A percentile compares a stretch with the other conserved stretches of the same genome.
These are phyloP conservation scores for Metschnikowia lunata DNA, from an alignment of 805 yeast species.

Conservation along the genomic window DNA sequence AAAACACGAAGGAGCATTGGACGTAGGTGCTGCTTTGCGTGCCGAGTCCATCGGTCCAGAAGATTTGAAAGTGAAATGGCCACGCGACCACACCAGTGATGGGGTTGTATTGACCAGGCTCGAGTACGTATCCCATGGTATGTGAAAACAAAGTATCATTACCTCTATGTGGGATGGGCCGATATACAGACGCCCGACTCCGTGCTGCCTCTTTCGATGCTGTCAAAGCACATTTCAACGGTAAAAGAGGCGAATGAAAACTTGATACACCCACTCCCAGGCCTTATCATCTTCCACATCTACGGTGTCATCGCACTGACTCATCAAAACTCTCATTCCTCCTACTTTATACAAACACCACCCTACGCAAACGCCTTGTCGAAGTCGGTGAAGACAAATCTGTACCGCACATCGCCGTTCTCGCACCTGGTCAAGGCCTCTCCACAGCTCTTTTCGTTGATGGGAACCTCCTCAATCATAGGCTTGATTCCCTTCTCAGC, in stretches of 20 bases:
- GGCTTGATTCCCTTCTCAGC: constrained; percentile 54
- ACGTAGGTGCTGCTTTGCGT: constrained; percentile 15
- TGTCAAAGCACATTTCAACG: constrained; percentile 7
- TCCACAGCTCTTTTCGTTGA: constrained; percentile 48
- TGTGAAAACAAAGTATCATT: constrained; percentile 18
- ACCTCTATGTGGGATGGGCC: constrained; percentile 15
- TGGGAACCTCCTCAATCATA: constrained; percentile 58
- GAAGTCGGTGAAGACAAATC: constrained; percentile 58
- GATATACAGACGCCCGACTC: constrained; percentile 15
- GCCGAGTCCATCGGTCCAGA: constrained; percentile 22
- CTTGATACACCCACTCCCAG: no score
- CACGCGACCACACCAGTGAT: constrained; percentile 16
- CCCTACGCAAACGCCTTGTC: constrained; percentile 38
- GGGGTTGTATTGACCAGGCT: constrained; percentile 27
- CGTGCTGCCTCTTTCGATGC: constrained; percentile 13
- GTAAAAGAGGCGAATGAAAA: neutral
- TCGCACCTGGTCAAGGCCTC: constrained; percentile 53
- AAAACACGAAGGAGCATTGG: constrained; percentile 14
- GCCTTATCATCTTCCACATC: no score
- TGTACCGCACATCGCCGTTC: constrained; percentile 55
- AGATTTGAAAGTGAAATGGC: constrained; percentile 15
- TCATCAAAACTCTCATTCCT: no score
- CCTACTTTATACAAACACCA: neutral
- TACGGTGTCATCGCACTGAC: no score
- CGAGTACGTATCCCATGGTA: constrained; percentile 17